phyloP scores from a whole-genome alignment of 1,284 basidiomycete genomes.

The Rhizoctonia solani region DNA sequence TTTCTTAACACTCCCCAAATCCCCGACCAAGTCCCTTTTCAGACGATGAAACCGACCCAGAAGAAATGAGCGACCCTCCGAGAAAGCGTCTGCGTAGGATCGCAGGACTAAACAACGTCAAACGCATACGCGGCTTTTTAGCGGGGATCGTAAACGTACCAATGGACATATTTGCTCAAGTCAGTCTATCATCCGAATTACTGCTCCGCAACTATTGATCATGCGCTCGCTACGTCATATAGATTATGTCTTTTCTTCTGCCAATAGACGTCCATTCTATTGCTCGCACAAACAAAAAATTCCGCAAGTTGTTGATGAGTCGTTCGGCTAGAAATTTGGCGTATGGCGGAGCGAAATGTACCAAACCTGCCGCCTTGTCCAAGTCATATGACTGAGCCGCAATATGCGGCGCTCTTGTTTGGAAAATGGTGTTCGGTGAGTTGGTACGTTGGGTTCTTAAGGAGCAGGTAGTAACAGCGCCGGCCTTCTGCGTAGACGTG shows the following conservation, averaged over 20 bases:
- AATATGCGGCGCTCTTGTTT: constrained; percentile 25
- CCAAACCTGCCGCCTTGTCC: constrained; percentile 12
- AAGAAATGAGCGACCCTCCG: background rate
- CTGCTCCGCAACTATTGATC: background rate
- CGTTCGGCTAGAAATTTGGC: constrained; percentile 15
- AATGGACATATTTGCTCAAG: constrained; percentile 28
- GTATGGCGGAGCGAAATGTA: constrained; percentile 16
- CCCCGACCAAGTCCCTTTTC: background rate
- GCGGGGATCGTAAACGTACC: constrained; percentile 25
- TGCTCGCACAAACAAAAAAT: constrained; percentile 20
- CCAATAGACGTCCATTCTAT: constrained; percentile 13
- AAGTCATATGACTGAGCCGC: constrained; percentile 1
- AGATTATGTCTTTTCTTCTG: constrained; percentile 10
- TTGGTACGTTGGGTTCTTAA: background rate
- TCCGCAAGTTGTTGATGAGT: constrained; percentile 13
- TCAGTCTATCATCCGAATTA: background rate
- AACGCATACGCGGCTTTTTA: background rate
- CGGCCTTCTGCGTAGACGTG: background rate
- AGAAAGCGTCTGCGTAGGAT: background rate
- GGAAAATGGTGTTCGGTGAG: constrained; percentile 21
- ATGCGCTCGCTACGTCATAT: background rate
- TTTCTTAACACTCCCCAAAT: background rate
- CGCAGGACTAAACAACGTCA: background rate
- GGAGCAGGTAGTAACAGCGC: background rate
- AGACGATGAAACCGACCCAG: constrained; percentile 25